phyloP scores from a whole-genome alignment of 2,329 filamentous ascomycete genomes.

The Amylocarpus encephaloides region DNA sequence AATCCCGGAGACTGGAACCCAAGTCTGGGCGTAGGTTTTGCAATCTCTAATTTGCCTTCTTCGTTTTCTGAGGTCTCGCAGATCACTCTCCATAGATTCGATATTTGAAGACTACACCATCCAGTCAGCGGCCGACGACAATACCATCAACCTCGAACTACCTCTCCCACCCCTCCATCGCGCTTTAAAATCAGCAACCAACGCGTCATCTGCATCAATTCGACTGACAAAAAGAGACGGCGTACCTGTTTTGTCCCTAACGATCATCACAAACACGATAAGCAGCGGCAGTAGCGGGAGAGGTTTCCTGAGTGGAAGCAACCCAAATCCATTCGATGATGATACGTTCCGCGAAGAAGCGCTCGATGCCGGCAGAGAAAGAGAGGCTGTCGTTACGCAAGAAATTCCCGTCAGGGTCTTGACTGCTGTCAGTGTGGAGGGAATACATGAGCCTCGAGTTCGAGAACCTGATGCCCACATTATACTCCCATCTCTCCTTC shows the following conservation, averaged over 20 bases:
- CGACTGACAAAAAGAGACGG: slow-evolving; percentile 90
- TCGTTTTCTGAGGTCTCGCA: slow-evolving; percentile 32
- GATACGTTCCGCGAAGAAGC: slow-evolving; percentile 41
- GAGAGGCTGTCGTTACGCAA: slow-evolving; percentile 89
- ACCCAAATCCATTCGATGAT: slow-evolving; percentile 40
- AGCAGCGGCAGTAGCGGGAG: slow-evolving; percentile 39
- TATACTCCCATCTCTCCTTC: slow-evolving; percentile 75
- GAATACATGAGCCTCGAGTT: slow-evolving; percentile 86
- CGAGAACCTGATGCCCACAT: slow-evolving; percentile 93
- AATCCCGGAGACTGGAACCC: slow-evolving; percentile 87
- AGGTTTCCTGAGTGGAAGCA: slow-evolving; percentile 27
- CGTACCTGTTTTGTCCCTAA: slow-evolving; percentile 80
- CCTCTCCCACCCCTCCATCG: slow-evolving; percentile 82
- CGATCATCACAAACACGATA: slow-evolving; percentile 71
- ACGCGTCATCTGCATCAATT: slow-evolving; percentile 74
- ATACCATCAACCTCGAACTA: slow-evolving; percentile 94
- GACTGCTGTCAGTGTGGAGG: slow-evolving; percentile 74
- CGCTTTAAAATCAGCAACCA: slow-evolving; percentile 82
- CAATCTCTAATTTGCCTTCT: slow-evolving; percentile 10
- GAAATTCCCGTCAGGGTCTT: slow-evolving; percentile 94
- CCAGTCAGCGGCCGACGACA: slow-evolving; percentile 73
- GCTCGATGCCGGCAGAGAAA: slow-evolving; percentile 58
- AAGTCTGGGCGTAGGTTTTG: slow-evolving; percentile 81
- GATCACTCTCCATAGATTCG: slow-evolving; percentile 62
- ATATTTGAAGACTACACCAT: slow-evolving; percentile 84